Base-by-base conservation (phyloP, 2,329 filamentous ascomycete genomes). In the Acephala macrosclerotiorum region DNA sequence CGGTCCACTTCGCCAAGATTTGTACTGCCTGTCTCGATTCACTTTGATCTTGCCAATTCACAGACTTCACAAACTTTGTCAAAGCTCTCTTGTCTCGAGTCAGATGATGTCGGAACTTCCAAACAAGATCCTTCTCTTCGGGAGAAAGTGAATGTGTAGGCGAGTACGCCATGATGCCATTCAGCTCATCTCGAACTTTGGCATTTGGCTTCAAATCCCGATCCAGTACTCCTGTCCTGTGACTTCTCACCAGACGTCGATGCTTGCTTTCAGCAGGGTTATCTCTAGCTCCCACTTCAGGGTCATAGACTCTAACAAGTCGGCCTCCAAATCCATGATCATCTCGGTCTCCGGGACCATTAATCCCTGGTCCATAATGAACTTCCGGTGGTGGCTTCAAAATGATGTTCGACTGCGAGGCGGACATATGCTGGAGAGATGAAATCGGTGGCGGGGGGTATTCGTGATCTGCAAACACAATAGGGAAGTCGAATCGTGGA, bases 261-360 rank as follows among this genome's bases (percentile, higher is more conserved):
- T 99, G 96, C 78, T 99, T 99, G 75, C 91, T 93, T 79, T 99
- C 96, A 12, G 94, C 94, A 0, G 95, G 96, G 75, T 99, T 99
- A 71, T 97, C 94, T 65, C 87, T 88, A 42, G 93, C 90, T 0
- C 93, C 94, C 57, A 96, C 90, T 77, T 99, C 96, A 0, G 96
- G 94, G 71, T 99, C 96, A 74, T 97, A 98, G 1, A 98, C 92
- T 66, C 89, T 88, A 62, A 97, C 89, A 16, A 98, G 81, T 2
- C 90, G 87, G 8, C 86, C 85, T 16, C 84, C 83, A 47, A 81
- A 77, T 3, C 79, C 81, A 40, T 80, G 79, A 45, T 82, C 79
- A 60, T 76, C 73, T 62, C 75, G 81, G 35, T 87, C 85, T 0
- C 84, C 85, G 12, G 89, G 80, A 0, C 88, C 88, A 73, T 94